Base-by-base conservation (phyloP, 2,329 filamentous ascomycete genomes). In the Epichloe gansuensis region DNA sequence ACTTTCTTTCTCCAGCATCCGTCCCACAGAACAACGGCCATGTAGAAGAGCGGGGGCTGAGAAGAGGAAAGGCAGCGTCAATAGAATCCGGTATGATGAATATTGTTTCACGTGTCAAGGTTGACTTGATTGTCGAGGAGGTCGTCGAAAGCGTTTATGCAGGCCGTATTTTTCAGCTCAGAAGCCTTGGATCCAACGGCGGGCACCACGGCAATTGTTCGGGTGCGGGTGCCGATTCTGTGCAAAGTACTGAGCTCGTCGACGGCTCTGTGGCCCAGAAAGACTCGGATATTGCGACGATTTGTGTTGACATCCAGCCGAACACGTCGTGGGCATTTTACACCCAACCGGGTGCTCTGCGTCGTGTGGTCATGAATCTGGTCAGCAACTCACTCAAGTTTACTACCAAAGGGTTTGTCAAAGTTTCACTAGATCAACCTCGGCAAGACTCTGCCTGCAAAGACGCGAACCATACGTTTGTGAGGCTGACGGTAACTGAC, bases 301-400 rank as follows among this genome's bases (percentile, higher is more conserved):
- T 65, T 4, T 60, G 76, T n/a, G 44, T 64, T 0, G 56, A 53
- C 0, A 57, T 82, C 12, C 70, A 75, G 3, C 70, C 61, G 53
- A 69, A 31, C 56, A 69, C 49, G 57, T 69, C 61, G 8, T 83
- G 81, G 78, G 63, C 67, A 1, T 81, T 80, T 58, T 67, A 73
- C 23, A 74, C 75, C 0, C 75, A 83, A 45, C 72, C 77, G 0
- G 80, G 81, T 0, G 71, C 71, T 0, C 56, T 72, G 9, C 64
- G 71, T 13, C 72, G 79, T 1, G 76, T 84, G 25, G 68, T 83
- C 25, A 81, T 83, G 77, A 84, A 84, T 44, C 56, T 84, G 0
- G 75, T 83, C 38, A 78, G 79, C 8, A 84, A 84, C 59, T 71
- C 81, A 0, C 70, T 84, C 56, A 84, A 84, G 58, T 83, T 81